A percentile compares a stretch with the other conserved stretches of the same genome.
Conservation (phyloP, 2,329 filamentous ascomycete species). For the Passalora sequoiae region DNA sequence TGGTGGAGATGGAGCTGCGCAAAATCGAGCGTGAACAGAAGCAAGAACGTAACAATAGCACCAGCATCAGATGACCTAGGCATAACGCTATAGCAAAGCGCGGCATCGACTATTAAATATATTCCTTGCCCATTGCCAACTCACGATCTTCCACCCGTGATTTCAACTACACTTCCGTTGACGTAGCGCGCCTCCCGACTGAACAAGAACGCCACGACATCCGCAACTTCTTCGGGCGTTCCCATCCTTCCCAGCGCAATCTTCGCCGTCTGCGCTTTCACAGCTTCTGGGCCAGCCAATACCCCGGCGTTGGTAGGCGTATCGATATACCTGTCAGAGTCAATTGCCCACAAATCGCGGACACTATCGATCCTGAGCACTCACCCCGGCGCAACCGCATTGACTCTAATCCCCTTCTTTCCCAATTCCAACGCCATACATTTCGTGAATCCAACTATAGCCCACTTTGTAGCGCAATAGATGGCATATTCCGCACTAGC, state of each 20-base stretch:
- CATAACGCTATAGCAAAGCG: not conserved
- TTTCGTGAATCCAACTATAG: conserved; percentile 44
- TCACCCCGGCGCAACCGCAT: conserved; percentile 39
- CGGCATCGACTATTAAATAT: not conserved
- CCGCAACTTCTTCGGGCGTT: conserved; percentile 45
- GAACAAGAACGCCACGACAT: conserved; percentile 48
- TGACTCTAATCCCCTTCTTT: conserved; percentile 36
- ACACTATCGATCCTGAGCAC: too few species aligned
- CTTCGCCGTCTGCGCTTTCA: conserved; percentile 37
- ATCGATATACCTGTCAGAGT: conserved; percentile 44
- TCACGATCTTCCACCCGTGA: conserved; percentile 40
- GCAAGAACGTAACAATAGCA: not conserved
- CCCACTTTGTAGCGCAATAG: conserved; percentile 43
- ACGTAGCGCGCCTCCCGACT: conserved; percentile 44
- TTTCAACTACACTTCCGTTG: conserved; percentile 45
- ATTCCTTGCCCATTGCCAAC: not conserved
- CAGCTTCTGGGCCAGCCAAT: conserved; percentile 43
- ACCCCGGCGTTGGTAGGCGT: conserved; percentile 49
- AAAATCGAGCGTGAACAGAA: conserved; percentile 28
- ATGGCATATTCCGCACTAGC: conserved; percentile 37
- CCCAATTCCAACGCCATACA: conserved; percentile 39
- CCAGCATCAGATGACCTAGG: conserved; percentile 3
- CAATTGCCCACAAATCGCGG: too few species aligned
- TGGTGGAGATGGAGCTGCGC: conserved; percentile 56
- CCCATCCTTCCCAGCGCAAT: conserved; percentile 43